Evolutionary conservation across 2,329 filamentous ascomycete species (phyloP).

Genomic region (Aureobasidium uvarum): DNA sequence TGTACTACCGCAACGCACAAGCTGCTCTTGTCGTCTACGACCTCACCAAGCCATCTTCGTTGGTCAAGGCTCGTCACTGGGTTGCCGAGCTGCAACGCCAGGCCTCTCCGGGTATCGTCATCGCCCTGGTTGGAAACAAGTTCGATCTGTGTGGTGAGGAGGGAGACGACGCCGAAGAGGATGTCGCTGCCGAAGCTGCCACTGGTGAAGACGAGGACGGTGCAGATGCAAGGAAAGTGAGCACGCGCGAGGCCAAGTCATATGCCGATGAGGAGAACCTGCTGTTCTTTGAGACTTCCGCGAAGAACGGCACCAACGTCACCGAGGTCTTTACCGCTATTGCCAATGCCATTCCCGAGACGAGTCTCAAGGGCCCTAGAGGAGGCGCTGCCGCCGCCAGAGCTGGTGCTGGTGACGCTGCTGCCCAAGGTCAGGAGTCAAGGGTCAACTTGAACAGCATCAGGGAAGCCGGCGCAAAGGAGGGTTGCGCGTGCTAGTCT

Average conservation of each 20-base stretch:
- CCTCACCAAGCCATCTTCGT: constrained; percentile 90
- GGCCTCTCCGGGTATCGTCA: constrained; percentile 93
- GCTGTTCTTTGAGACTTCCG: constrained; percentile 96
- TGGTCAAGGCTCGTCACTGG: constrained; percentile 98
- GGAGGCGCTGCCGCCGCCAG: constrained; percentile 58
- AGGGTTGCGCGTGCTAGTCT: constrained; percentile 80
- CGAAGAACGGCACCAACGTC: constrained; percentile 93
- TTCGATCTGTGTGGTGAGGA: constrained; percentile 68
- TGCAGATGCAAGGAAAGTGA: constrained; percentile 79
- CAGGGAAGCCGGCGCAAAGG: constrained; percentile 73
- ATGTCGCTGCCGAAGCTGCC: constrained; percentile 46
- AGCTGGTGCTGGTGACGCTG: constrained; percentile 51
- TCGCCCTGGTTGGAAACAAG: constrained; percentile 96
- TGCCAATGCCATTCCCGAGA: constrained; percentile 96
- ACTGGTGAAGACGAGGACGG: constrained; percentile 49
- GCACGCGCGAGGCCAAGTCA: constrained; percentile 83
- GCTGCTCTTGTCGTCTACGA: constrained; percentile 98
- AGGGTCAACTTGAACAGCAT: constrained; percentile 80
- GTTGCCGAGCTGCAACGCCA: constrained; percentile 96
- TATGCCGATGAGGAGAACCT: constrained; percentile 95
- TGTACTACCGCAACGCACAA: constrained; percentile 99
- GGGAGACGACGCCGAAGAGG: constrained; percentile 51
- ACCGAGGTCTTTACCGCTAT: constrained; percentile 97
- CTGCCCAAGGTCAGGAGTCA: constrained; percentile 63
- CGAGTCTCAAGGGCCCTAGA: constrained; percentile 83